phyloP scores from a whole-genome alignment of 495 filamentous ascomycete species.

The Xylaria scruposa region DNA sequence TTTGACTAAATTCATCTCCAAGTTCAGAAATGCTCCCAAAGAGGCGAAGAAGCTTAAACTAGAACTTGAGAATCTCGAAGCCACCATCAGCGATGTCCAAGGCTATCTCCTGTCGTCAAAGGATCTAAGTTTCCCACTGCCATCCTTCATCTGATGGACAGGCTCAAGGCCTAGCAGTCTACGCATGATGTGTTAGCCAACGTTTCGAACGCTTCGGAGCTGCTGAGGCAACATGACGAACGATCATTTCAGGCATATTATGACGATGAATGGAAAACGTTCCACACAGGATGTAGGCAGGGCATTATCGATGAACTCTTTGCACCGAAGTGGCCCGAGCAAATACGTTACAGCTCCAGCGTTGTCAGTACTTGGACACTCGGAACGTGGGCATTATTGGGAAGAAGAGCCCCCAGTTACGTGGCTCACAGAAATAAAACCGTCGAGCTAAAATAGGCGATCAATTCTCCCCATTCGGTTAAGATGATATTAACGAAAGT shows the following conservation, averaged over 20 bases:
- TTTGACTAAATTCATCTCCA: not conserved
- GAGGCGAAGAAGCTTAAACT: not conserved
- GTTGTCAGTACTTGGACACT: not conserved
- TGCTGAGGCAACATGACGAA: not conserved
- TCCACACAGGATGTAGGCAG: not conserved
- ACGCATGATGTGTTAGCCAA: not conserved
- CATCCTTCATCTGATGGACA: not conserved
- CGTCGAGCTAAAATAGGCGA: too few relatives aligned
- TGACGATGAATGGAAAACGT: not conserved
- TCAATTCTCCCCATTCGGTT: too few relatives aligned
- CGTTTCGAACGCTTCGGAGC: not conserved
- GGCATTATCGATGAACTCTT: not conserved
- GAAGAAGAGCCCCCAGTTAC: too few relatives aligned
- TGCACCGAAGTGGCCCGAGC: not conserved
- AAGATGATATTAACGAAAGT: too few relatives aligned
- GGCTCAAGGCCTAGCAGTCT: not conserved
- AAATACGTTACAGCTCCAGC: not conserved
- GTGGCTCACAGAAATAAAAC: too few relatives aligned
- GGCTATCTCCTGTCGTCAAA: not conserved
- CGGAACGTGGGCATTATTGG: not conserved
- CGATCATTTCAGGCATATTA: not conserved
- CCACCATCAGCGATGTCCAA: not conserved
- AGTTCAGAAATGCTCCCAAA: not conserved
- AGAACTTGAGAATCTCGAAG: not conserved
- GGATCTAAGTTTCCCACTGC: not conserved